Conservation (phyloP, 371 early-diverging fungal genomes). For the Paraphysoderma sedebokerense region DNA sequence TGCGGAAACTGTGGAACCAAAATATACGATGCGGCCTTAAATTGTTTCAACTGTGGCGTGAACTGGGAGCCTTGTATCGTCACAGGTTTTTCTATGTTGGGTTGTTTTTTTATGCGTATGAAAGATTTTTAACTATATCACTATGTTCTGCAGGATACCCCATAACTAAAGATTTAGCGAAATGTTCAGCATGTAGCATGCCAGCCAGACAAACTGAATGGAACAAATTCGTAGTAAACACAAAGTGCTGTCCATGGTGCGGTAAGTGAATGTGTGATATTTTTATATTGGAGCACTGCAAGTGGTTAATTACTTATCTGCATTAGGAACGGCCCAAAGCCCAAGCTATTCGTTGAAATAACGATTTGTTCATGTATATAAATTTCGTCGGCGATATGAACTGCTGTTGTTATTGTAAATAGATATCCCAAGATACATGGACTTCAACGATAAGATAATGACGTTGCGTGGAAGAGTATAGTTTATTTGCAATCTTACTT, state of each 20-base stretch:
- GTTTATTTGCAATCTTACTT: too few relatives aligned
- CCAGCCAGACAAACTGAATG: slow-evolving; percentile 35
- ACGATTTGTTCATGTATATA: too few relatives aligned
- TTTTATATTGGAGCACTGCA: too few relatives aligned
- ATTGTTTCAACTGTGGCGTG: slow-evolving; percentile 18
- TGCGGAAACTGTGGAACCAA: slow-evolving; percentile 28
- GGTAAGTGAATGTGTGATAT: too few relatives aligned
- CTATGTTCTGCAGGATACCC: slow-evolving; percentile 20
- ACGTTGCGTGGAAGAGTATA: too few relatives aligned
- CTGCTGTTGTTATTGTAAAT: too few relatives aligned
- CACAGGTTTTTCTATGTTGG: slow-evolving; percentile 14
- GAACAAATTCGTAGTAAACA: slow-evolving; percentile 31
- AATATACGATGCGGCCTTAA: slow-evolving; percentile 23
- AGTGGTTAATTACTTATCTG: too few relatives aligned
- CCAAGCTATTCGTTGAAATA: too few relatives aligned
- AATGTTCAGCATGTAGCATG: slow-evolving; percentile 18
- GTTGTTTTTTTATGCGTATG: not conserved
- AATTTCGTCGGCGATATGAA: too few relatives aligned
- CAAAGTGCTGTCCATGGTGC: slow-evolving; percentile 12
- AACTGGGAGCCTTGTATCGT: slow-evolving; percentile 24
- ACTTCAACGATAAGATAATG: too few relatives aligned
- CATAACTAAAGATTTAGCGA: slow-evolving; percentile 17
- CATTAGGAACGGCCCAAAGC: too few relatives aligned
- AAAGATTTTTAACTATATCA: not conserved
- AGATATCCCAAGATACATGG: too few relatives aligned